Evolutionary conservation across 2,329 filamentous ascomycete species (phyloP).

Genomic region (Rhinocladiella similis): DNA sequence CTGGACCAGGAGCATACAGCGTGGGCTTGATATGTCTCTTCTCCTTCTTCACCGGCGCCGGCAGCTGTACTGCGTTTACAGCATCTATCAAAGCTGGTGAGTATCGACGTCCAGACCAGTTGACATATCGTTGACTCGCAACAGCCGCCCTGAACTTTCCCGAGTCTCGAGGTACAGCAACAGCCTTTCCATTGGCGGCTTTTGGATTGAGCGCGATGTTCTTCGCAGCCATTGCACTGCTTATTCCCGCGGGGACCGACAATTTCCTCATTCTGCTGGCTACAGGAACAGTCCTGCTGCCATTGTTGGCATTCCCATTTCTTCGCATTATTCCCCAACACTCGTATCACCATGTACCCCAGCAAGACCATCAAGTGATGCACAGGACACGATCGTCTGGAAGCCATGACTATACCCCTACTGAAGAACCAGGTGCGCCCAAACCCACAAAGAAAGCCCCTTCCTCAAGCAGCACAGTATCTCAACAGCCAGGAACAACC

Average conservation of each 20-base stretch:
- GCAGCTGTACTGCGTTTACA: slow-evolving; percentile 87
- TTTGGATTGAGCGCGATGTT: slow-evolving; percentile 97
- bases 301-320: slow-evolving; percentile 79
- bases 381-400: slow-evolving; percentile 36
- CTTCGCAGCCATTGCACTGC: slow-evolving; percentile 77
- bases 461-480: slow-evolving; percentile 32
- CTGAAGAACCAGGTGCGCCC: slow-evolving; percentile 41
- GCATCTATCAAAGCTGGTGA: slow-evolving; percentile 75
- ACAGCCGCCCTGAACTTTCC: slow-evolving; percentile 88
- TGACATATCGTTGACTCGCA: slow-evolving; percentile 14
- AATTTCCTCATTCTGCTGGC: slow-evolving; percentile 79
- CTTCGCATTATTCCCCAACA: slow-evolving; percentile 63
- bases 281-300: slow-evolving; percentile 73
- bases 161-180: slow-evolving; percentile 85
- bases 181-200: slow-evolving; percentile 86
- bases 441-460: slow-evolving; percentile 32
- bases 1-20: slow-evolving; percentile 59
- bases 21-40: slow-evolving; percentile 71
- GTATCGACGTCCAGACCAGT: slow-evolving; percentile 17
- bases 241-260: slow-evolving; percentile 81
- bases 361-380: slow-evolving; percentile 36
- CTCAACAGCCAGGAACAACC: slow-evolving; percentile 32
- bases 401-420: slow-evolving; percentile 29
- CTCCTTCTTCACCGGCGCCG: slow-evolving; percentile 80
- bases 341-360: slow-evolving; percentile 46